Percentiles rank a stretch among this genome's conserved stretches.
These are phyloP conservation scores for Hydnum rufescens DNA, from an alignment of 768 basidiomycete species.

Conservation along the genomic window DNA sequence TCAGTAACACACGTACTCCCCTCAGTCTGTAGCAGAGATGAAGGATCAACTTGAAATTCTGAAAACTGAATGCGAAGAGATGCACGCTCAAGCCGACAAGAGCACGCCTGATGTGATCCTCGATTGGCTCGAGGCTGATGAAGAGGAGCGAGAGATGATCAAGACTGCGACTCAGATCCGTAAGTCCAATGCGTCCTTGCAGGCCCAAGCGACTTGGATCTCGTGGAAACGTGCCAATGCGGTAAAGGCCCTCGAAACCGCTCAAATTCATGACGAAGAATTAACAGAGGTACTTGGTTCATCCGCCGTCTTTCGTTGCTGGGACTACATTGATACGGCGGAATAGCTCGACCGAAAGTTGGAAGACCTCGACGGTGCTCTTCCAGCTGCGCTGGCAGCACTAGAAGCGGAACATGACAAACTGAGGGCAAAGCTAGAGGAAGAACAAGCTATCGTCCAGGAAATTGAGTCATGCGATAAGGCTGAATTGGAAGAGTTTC, in stretches of 20 bases:
- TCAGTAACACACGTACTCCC: background rate
- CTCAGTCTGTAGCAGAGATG: background rate
- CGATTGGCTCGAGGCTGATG: background rate
- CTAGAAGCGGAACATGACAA: background rate
- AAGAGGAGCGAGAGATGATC: background rate
- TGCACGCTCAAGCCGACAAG: background rate
- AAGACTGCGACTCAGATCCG: background rate
- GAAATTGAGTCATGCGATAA: background rate
- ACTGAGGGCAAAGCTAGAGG: background rate
- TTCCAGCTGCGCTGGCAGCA: background rate
- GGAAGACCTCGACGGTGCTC: background rate
- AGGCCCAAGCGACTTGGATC: background rate
- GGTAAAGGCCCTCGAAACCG: background rate
- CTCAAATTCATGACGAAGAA: background rate
- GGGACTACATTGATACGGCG: background rate
- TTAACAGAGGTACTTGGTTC: background rate
- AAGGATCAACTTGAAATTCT: background rate
- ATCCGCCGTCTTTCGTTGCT: background rate
- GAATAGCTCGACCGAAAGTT: background rate
- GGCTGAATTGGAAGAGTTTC: background rate
- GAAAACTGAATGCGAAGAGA: background rate
- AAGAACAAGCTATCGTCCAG: background rate
- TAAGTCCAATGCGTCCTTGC: background rate
- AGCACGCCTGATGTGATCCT: background rate
- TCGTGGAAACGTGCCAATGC: background rate